These are phyloP conservation scores for Aspergillus brasiliensis DNA, from an alignment of 2,329 filamentous ascomycete species.

Conservation along the genomic window DNA sequence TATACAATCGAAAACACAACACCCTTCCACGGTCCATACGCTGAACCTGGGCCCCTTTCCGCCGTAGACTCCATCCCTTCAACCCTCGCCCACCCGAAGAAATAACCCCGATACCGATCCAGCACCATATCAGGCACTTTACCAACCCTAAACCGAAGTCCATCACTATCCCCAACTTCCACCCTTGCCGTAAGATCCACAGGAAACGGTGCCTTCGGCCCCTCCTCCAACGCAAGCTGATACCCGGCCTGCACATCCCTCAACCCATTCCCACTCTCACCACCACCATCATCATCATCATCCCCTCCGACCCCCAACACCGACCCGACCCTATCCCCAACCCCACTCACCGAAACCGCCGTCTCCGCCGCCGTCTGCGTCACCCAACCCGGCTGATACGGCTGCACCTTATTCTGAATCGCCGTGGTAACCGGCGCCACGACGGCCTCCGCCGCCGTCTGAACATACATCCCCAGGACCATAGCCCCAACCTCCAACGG, in stretches of 20 bases:
- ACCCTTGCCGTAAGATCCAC: constrained; percentile 38
- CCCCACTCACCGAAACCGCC: constrained; percentile 36
- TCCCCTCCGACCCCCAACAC: not conserved
- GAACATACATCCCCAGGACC: constrained; percentile 48
- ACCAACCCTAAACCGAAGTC: constrained; percentile 58
- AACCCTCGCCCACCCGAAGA: constrained; percentile 64
- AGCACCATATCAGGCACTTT: constrained; percentile 57
- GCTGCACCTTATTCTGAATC: constrained; percentile 29
- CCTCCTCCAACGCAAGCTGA: constrained; percentile 26
- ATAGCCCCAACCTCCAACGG: constrained; percentile 64
- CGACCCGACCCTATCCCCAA: constrained; percentile 25
- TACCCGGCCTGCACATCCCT: not conserved
- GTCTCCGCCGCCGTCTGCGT: constrained; percentile 35
- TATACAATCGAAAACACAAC: constrained; percentile 56
- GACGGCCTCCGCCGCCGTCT: constrained; percentile 31
- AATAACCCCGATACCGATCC: constrained; percentile 61
- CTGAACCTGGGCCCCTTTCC: constrained; percentile 18
- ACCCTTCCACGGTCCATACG: constrained; percentile 57
- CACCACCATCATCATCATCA: constrained; percentile 24
- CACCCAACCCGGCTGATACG: constrained; percentile 32
- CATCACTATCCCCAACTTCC: constrained; percentile 45
- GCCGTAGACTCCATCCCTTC: constrained; percentile 21
- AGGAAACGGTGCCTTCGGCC: constrained; percentile 35
- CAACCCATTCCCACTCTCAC: constrained; percentile 13
- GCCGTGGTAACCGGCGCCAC: constrained; percentile 27